phyloP scores from a whole-genome alignment of 2,329 filamentous ascomycete species.

The Aspergillus puulaauensis region DNA sequence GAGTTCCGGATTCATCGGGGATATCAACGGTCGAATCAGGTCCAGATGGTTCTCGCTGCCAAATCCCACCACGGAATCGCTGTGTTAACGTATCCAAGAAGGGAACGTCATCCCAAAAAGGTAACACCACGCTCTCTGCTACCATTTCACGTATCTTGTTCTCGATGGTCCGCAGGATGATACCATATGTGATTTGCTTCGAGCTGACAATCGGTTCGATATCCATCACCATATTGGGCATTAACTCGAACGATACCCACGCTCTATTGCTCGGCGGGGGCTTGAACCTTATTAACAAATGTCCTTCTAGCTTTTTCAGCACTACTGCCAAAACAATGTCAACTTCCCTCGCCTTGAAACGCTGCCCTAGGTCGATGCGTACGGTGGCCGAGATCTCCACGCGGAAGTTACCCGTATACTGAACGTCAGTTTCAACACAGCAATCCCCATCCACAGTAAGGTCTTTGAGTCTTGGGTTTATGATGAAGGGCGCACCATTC shows the following conservation, averaged over 20 bases:
- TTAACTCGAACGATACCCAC: slow-evolving; percentile 95
- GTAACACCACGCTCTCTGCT: slow-evolving; percentile 84
- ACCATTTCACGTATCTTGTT: slow-evolving; percentile 92
- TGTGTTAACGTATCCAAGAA: slow-evolving; percentile 82
- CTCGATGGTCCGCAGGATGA: slow-evolving; percentile 91
- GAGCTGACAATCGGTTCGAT: slow-evolving; percentile 95
- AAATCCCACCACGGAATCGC: slow-evolving; percentile 82
- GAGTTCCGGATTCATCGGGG: slow-evolving; percentile 33
- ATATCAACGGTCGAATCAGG: slow-evolving; percentile 38
- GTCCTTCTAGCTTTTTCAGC: slow-evolving; percentile 80
- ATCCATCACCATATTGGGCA: slow-evolving; percentile 90
- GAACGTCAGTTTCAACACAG: slow-evolving; percentile 80
- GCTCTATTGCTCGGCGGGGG: slow-evolving; percentile 91
- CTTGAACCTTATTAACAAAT: slow-evolving; percentile 82
- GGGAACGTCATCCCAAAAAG: slow-evolving; percentile 94
- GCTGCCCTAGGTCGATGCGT: slow-evolving; percentile 81
- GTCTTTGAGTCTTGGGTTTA: slow-evolving; percentile 83
- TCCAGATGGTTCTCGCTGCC: slow-evolving; percentile 51
- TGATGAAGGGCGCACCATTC: slow-evolving; percentile 82
- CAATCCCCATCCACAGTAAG: slow-evolving; percentile 90
- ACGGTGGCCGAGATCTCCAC: slow-evolving; percentile 91
- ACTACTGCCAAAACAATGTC: slow-evolving; percentile 85
- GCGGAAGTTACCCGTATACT: slow-evolving; percentile 84
- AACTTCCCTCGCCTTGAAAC: slow-evolving; percentile 88
- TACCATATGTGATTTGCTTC: slow-evolving; percentile 89